Evolutionary conservation across 2,329 filamentous ascomycete genomes (phyloP).

Genomic region (Penicillium sp.): DNA sequence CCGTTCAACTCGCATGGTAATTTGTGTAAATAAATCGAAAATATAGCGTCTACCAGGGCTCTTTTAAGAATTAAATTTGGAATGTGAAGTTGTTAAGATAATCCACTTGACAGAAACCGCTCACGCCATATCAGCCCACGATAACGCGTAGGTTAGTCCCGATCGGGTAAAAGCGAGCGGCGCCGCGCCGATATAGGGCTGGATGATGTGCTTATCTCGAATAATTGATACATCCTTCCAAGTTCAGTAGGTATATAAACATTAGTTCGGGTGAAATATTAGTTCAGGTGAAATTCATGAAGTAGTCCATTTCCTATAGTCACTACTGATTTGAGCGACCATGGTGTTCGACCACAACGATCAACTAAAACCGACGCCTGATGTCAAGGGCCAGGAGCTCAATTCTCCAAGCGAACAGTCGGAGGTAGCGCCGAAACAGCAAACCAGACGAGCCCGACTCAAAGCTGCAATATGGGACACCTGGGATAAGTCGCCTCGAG

Average conservation of each 20-base stretch:
- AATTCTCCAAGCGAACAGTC: background rate
- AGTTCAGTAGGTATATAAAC: background rate
- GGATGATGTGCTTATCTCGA: background rate
- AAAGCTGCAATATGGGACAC: background rate
- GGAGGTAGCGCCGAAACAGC: background rate
- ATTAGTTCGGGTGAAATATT: background rate
- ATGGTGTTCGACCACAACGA: background rate
- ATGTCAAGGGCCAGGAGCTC: background rate
- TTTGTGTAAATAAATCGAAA: background rate
- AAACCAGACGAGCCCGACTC: background rate
- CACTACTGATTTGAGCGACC: background rate
- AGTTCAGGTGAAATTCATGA: background rate
- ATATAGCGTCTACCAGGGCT: background rate
- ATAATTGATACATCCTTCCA: background rate
- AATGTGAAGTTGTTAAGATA: background rate
- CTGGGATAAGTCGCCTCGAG: background rate
- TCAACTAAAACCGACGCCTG: background rate
- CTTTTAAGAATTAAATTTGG: background rate
- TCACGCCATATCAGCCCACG: background rate
- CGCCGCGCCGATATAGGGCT: background rate
- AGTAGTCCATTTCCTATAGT: background rate
- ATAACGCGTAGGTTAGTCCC: background rate
- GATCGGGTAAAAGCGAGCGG: background rate
- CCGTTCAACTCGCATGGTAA: slow-evolving; percentile 8
- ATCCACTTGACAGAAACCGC: background rate